Percentiles rank a stretch among this genome's conserved stretches.
These are phyloP conservation scores for Acanthamoeba sp. DNA, from an alignment of 208 protist species.

Conservation along the genomic window DNA sequence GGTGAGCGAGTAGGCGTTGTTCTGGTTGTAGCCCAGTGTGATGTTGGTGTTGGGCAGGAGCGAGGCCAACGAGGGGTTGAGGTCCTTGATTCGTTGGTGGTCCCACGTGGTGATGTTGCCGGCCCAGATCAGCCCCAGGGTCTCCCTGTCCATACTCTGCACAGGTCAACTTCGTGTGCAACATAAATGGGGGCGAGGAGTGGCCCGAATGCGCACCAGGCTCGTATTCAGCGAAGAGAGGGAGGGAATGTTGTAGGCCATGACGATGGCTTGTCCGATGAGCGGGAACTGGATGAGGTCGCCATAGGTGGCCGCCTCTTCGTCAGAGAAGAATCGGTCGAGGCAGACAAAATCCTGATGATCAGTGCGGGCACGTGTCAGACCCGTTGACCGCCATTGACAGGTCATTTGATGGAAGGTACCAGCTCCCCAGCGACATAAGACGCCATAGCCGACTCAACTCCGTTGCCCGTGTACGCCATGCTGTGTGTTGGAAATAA, in stretches of 20 bases:
- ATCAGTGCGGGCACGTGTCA: too few species aligned
- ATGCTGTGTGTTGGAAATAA: background rate
- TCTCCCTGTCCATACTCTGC: conserved; percentile 10
- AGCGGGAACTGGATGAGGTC: background rate
- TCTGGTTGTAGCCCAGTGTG: background rate
- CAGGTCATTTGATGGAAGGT: background rate
- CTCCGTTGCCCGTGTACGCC: background rate
- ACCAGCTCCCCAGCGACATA: background rate
- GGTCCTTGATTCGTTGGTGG: background rate
- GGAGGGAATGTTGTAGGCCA: conserved; percentile 47
- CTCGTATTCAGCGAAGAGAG: background rate
- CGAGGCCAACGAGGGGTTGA: background rate
- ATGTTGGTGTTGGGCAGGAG: conserved; percentile 27
- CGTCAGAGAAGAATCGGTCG: background rate
- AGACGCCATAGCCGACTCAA: background rate
- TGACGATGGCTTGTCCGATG: conserved; percentile 21
- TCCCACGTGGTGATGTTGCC: conserved; percentile 69
- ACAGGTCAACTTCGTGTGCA: background rate
- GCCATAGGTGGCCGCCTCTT: background rate
- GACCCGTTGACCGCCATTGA: too few species aligned
- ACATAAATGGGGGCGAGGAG: background rate
- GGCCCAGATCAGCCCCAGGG: conserved; percentile 47
- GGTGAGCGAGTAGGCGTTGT: background rate
- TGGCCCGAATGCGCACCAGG: background rate
- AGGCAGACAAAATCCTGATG: conserved; percentile 40